Evolutionary conservation across 139 green algal genomes (phyloP).

Genomic region (Micractinium conductrix): DNA sequence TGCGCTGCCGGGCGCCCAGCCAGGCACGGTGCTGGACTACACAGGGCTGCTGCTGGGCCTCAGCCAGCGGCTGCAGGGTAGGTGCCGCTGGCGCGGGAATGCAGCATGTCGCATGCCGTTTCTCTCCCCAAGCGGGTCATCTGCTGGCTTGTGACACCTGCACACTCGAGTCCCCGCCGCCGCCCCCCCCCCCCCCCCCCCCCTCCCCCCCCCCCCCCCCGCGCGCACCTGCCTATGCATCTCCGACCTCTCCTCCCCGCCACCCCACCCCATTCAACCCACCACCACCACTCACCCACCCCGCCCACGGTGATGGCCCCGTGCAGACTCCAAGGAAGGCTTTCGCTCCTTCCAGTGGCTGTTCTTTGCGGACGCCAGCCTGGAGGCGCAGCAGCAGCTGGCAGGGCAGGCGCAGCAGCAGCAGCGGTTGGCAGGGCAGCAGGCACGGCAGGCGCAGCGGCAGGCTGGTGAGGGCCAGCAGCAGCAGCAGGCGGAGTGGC

Average conservation of each 20-base stretch:
- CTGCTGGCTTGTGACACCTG: neutral
- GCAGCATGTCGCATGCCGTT: neutral
- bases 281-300: neutral
- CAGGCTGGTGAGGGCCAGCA: neutral
- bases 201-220: neutral
- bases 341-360: slow-evolving; percentile 23
- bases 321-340: too few relatives aligned
- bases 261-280: neutral
- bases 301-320: neutral
- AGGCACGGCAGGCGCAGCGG: neutral
- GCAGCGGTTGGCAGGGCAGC: neutral
- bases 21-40: slow-evolving; percentile 1
- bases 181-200: neutral
- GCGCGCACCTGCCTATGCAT: too few relatives aligned
- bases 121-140: neutral
- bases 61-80: neutral
- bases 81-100: neutral
- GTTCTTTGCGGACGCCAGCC: slow-evolving; percentile 12
- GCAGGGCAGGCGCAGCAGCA: neutral
- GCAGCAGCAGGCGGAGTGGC: neutral
- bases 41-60: slow-evolving; percentile 24
- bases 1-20: neutral
- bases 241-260: neutral
- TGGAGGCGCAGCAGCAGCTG: neutral
- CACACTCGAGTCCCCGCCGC: neutral